Evolutionary conservation across 148 eudicot species (phyloP).

Genomic region (Drosera capensis): DNA sequence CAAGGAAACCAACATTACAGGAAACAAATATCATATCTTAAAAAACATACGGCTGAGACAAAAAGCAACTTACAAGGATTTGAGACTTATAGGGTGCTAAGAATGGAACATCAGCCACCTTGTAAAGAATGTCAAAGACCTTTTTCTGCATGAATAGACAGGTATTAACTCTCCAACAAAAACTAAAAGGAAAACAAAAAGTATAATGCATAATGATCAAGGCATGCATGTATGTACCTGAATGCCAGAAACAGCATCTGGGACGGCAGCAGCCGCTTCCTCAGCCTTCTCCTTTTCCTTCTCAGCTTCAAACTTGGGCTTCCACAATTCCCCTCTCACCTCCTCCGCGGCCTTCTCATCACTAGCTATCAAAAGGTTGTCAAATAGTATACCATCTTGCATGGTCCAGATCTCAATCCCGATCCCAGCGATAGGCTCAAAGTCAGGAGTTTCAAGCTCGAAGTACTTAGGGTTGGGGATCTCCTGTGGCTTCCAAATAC

Average conservation of each 20-base stretch:
- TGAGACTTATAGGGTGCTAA: slow-evolving; percentile 53
- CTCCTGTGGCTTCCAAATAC: slow-evolving; percentile 80
- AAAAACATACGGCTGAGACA: neutral
- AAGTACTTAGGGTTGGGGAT: slow-evolving; percentile 80
- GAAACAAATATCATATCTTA: too few relatives aligned
- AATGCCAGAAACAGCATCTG: slow-evolving; percentile 47
- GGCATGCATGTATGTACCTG: too few relatives aligned
- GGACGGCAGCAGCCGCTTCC: slow-evolving; percentile 34
- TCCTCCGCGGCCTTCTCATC: slow-evolving; percentile 67
- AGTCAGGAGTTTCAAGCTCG: slow-evolving; percentile 66
- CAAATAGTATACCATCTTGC: slow-evolving; percentile 91
- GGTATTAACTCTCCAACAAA: neutral
- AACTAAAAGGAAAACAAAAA: neutral
- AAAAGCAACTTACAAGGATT: slow-evolving; percentile 35
- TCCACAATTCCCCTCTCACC: slow-evolving; percentile 53
- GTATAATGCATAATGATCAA: slow-evolving; percentile 3
- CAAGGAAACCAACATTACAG: too few relatives aligned
- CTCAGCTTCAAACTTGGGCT: slow-evolving; percentile 66
- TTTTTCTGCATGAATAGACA: slow-evolving; percentile 42
- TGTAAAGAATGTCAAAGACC: slow-evolving; percentile 75
- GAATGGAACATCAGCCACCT: slow-evolving; percentile 76
- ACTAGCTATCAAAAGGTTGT: slow-evolving; percentile 64
- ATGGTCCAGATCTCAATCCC: slow-evolving; percentile 97
- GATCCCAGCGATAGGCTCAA: slow-evolving; percentile 86
- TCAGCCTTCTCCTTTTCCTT: slow-evolving; percentile 82